Conservation (phyloP, 352 stramenopile species). For the Thraustochytrium sp. region DNA sequence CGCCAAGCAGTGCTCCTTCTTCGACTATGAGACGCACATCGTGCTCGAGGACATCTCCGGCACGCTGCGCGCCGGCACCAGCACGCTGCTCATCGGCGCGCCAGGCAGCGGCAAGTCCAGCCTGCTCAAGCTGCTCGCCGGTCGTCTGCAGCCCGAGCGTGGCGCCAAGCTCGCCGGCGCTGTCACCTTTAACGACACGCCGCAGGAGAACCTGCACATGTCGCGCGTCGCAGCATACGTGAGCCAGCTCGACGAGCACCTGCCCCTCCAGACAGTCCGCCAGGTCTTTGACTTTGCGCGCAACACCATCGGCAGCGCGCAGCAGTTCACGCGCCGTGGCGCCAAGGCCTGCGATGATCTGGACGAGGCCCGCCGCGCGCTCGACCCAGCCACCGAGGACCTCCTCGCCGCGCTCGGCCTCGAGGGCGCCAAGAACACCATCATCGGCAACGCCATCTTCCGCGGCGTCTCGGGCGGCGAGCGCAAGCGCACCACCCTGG, state of each 20-base stretch:
- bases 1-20: too few species aligned
- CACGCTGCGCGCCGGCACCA: background rate
- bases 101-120: background rate
- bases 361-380: slow-evolving; percentile 30
- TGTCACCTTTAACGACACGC: background rate
- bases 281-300: slow-evolving; percentile 55
- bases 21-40: background rate
- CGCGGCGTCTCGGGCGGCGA: slow-evolving; percentile 72
- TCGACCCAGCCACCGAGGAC: slow-evolving; percentile 53
- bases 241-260: slow-evolving; percentile 45
- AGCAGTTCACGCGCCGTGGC: background rate
- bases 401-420: slow-evolving; percentile 50
- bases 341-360: background rate
- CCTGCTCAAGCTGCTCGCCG: slow-evolving; percentile 5
- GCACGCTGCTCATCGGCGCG: background rate
- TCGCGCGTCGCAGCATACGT: background rate
- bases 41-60: background rate
- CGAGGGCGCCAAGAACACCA: slow-evolving; percentile 58
- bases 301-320: slow-evolving; percentile 17
- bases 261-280: slow-evolving; percentile 53
- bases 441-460: slow-evolving; percentile 61
- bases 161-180: background rate
- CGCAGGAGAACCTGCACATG: background rate
- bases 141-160: too few species aligned
- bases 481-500: slow-evolving; percentile 77